These are phyloP conservation scores for Pseudogymnoascus sp. DNA, from an alignment of 2,329 filamentous ascomycete species.

Conservation along the genomic window DNA sequence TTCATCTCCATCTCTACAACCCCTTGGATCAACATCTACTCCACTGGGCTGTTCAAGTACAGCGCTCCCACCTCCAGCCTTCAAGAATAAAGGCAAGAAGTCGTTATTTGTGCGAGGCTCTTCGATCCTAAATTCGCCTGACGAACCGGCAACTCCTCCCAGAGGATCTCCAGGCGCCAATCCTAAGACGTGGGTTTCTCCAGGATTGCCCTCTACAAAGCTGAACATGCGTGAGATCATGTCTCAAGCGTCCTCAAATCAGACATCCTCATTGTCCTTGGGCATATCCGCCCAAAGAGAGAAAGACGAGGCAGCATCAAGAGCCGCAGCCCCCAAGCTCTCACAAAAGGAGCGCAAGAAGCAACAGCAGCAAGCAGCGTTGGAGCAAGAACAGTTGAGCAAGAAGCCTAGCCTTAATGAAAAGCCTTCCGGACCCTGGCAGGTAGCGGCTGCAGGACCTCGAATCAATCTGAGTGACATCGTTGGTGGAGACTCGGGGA, in stretches of 20 bases:
- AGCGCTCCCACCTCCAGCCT: neutral
- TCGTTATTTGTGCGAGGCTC: neutral
- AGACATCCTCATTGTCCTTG: constrained; percentile 43
- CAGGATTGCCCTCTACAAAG: constrained; percentile 23
- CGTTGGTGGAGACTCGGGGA: constrained; percentile 25
- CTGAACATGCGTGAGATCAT: constrained; percentile 71
- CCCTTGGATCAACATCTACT: neutral
- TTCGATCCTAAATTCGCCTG: neutral
- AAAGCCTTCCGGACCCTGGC: constrained; percentile 53
- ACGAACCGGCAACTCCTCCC: neutral
- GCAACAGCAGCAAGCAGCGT: constrained; percentile 52
- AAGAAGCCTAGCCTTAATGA: neutral
- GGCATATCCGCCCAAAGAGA: constrained; percentile 43
- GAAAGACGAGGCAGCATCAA: constrained; percentile 26
- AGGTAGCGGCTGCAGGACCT: constrained; percentile 41
- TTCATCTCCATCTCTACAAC: constrained; percentile 12
- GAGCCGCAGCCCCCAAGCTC: constrained; percentile 47
- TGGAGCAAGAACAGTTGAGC: constrained; percentile 23
- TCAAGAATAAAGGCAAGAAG: neutral
- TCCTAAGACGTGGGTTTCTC: constrained; percentile 25
- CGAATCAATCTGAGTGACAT: constrained; percentile 44
- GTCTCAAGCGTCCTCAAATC: constrained; percentile 49
- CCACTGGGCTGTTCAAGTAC: neutral
- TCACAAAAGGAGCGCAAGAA: constrained; percentile 91
- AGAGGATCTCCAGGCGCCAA: neutral